These are phyloP conservation scores for Miamiensis avidus DNA, from an alignment of 169 alveolate genomes.

Conservation along the genomic window DNA sequence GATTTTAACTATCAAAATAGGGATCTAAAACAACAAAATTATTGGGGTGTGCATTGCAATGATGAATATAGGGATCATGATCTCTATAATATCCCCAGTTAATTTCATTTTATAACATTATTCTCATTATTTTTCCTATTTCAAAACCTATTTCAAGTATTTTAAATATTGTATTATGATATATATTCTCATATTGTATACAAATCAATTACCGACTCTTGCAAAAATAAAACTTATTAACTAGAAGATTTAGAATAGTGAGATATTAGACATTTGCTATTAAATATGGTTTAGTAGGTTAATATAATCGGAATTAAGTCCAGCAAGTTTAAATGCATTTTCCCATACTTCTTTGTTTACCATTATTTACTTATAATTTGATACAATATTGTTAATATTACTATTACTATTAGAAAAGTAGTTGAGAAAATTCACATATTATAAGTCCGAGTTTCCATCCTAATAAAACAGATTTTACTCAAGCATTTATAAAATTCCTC, in stretches of 20 bases:
- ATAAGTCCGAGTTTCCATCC: too few relatives aligned
- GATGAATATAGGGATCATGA: slow-evolving; percentile 68
- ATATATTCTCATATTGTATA: neutral
- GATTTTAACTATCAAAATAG: slow-evolving; percentile 8
- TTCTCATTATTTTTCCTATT: slow-evolving; percentile 65
- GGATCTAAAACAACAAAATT: slow-evolving; percentile 62
- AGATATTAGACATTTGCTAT: neutral
- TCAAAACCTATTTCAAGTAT: slow-evolving; percentile 73
- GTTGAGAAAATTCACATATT: too few relatives aligned
- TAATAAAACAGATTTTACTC: too few relatives aligned
- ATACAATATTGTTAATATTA: too few relatives aligned
- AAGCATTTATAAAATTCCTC: slow-evolving; percentile 2
- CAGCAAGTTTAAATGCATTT: too few relatives aligned
- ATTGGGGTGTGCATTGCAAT: slow-evolving; percentile 79
- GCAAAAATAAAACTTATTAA: neutral
- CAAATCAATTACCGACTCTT: neutral
- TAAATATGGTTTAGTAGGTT: neutral
- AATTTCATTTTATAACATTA: slow-evolving; percentile 57
- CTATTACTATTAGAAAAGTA: too few relatives aligned
- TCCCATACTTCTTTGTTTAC: too few relatives aligned
- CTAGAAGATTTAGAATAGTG: neutral
- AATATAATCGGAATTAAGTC: slow-evolving; percentile 14
- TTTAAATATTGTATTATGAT: neutral
- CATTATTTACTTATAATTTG: too few relatives aligned
- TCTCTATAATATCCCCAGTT: slow-evolving; percentile 82